Evolutionary conservation across 176 grass and related monocot species (phyloP), one percentile per base, ranked within the genome.

Genomic region (Carex scoparia): DNA sequence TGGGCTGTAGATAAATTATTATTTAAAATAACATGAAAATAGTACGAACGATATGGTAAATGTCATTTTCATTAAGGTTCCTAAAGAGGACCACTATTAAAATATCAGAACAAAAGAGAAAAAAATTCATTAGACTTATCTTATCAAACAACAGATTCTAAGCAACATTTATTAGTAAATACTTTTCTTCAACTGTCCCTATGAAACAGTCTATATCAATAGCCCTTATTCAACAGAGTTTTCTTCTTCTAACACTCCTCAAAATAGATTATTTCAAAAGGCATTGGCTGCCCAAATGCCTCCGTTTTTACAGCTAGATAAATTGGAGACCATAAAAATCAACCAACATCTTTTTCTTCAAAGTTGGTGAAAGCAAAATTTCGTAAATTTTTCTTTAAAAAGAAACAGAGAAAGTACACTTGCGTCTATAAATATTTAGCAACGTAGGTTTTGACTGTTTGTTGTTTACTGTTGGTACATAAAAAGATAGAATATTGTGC

Each of bases 11-110:
- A 23, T 63, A 33, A 3, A 71, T 33, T 77, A 23, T 55, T 78
- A 78, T 57, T 57, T 78, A 4, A 8, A 23, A 23, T 23, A 23
- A 23, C 0, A 23, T 23, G 31, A 77, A 31, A 57, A 56, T 23
- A 76, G 30, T 76, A 54, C 7, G 12, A 68, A 83, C 19, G 14
- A 83, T 27, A 83, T 30, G 59, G 40, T 65, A 62, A 83, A n/a
- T 83, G 61, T 83, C 27, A 63, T 68, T 56, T 14, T 69, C 58
- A 83, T 69, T 18, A 54, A 53, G 80, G 64, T 67, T 83, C 63
- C 46, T 68, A 51, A 4, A 83, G 46, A 67, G 59, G 40, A 69
- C 18, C 0, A 5, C 33, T 8, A 61, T 32, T 56, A 77, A 77
- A 75, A 77, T 56, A 77, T 77, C 48, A 77, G 49, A 31, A 44